Evolutionary conservation across 176 grass and related monocot genomes (phyloP), one percentile per base, ranked within the genome.

Genomic region (Bromus sterilis): DNA sequence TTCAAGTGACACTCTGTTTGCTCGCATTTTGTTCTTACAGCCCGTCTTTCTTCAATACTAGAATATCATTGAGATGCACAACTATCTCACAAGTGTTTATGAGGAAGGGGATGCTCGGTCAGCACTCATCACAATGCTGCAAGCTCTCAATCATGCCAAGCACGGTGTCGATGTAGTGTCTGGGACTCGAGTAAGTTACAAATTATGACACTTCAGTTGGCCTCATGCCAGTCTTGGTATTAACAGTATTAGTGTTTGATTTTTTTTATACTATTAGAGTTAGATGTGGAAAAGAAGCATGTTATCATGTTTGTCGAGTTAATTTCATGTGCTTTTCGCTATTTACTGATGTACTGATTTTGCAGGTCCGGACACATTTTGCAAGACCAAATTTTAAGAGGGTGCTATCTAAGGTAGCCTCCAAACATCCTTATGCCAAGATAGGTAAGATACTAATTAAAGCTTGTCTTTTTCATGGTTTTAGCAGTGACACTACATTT

Each of bases 371-470:
- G 56, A 95, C 95, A 40, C 88, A 94, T 87, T 98, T 98, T 88
- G 90, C 95, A 68, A 98, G 95, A 48, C 95, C 95, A 39, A 98
- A 98, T 81, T 94, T 94, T 89, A 72, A 80, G 66, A 98, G 72
- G 53, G 95, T 98, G 39, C 82, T 98, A 71, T 91, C 90, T 84
- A 81, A 86, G 74, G 73, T 98, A 70, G 86, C 92, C 6, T 29
- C 79, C 44, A 94, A 90, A 82, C 95, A 98, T 89, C 90, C 68
- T 33, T 88, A 83, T 81, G 92, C 91, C 35, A 98, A 68, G 66
- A 98, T 98, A 65, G 92, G 95, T 95, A 75, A 88, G 90, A 79
- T 57, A 56, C 14, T 34, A 55, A 15, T 70, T 30, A 53, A 84
- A 42, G 13, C 7, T 58, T 60, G 35, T 1, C 30, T 20, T 20